Conservation (phyloP, 2,329 filamentous ascomycete genomes). For the Botryosphaeria agaves region DNA sequence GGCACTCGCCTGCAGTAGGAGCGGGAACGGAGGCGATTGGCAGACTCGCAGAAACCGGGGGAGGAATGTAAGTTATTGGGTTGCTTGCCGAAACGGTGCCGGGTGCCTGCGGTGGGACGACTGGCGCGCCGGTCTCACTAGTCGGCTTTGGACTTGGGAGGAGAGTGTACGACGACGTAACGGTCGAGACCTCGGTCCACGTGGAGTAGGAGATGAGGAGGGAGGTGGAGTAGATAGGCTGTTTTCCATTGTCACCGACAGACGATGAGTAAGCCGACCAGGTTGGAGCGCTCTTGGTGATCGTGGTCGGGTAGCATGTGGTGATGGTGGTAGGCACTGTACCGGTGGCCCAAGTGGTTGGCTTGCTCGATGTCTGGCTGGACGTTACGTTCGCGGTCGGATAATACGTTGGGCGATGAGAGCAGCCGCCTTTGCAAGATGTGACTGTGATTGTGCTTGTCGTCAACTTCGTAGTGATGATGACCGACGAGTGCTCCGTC, state of each 20-base stretch:
- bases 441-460: slow-evolving; percentile 20
- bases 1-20: slow-evolving; percentile 2
- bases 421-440: slow-evolving; percentile 19
- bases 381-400: slow-evolving; percentile 3
- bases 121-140: not conserved
- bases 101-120: not conserved
- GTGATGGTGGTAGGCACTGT: slow-evolving; percentile 4
- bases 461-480: slow-evolving; percentile 15
- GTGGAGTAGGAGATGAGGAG: slow-evolving; percentile 17
- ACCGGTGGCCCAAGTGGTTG: slow-evolving; percentile 2
- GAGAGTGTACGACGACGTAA: not conserved
- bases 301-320: slow-evolving; percentile 9
- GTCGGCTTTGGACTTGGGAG: not conserved
- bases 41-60: not conserved
- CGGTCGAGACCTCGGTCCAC: slow-evolving; percentile 12
- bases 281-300: slow-evolving; percentile 15
- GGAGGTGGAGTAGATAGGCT: slow-evolving; percentile 20
- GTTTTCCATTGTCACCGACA: slow-evolving; percentile 10
- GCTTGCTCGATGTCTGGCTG: slow-evolving; percentile 1
- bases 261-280: slow-evolving; percentile 12
- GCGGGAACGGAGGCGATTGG: not conserved
- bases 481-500: slow-evolving; percentile 7
- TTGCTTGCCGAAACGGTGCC: not conserved
- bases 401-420: slow-evolving; percentile 6
- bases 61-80: slow-evolving; percentile 1